A percentile compares a stretch with the other conserved stretches of the same genome.
phyloP scores from a whole-genome alignment of 306 rosid species.

The Acacia crassicarpa region DNA sequence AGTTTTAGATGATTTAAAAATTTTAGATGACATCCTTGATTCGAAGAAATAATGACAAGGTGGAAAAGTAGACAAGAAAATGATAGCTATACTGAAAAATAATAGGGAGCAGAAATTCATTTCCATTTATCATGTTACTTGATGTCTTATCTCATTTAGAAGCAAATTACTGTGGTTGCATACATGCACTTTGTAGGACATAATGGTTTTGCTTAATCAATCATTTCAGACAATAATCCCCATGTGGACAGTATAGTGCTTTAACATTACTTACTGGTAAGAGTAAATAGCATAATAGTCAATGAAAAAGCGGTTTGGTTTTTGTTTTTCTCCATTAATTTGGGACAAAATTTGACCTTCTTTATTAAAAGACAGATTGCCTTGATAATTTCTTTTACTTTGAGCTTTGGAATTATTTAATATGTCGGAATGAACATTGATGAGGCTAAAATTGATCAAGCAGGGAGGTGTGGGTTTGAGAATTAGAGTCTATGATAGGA shows the following conservation, averaged over 20 bases:
- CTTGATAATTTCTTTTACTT: conserved; percentile 10
- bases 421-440: conserved; percentile 32
- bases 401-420: conserved; percentile 9
- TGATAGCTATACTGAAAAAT: not conserved
- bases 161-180: not conserved
- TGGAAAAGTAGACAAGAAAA: not conserved
- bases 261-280: conserved; percentile 13
- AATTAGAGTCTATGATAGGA: conserved; percentile 92
- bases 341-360: conserved; percentile 1
- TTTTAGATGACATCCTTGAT: conserved; percentile 19
- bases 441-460: conserved; percentile 36
- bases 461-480: conserved; percentile 99
- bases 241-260: not conserved
- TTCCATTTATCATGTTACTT: not conserved
- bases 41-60: conserved; percentile 10
- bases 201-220: conserved; percentile 6
- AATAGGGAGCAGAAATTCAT: not conserved
- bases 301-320: not conserved
- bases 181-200: conserved; percentile 4
- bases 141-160: not conserved
- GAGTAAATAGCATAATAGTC: not conserved
- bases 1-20: too few species aligned
- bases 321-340: not conserved
- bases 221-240: conserved; percentile 9
- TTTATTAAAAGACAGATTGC: not conserved